Conservation (phyloP, 1,284 basidiomycete species). For the Heterobasidion parviporum region DNA sequence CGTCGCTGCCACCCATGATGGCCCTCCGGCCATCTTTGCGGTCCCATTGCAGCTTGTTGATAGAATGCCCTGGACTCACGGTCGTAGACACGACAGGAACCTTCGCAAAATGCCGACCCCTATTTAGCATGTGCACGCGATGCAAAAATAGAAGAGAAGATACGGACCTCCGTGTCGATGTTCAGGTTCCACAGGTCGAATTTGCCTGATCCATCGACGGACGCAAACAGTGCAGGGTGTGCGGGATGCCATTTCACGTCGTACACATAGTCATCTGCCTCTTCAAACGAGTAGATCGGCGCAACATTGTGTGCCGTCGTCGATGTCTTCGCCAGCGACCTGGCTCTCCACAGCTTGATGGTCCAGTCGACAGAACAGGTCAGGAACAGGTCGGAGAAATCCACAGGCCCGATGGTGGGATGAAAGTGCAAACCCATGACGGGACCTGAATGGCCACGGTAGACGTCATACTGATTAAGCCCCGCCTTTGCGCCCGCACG, state of each 20-base stretch:
- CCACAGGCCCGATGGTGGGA: conserved; percentile 81
- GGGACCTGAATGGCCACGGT: conserved; percentile 88
- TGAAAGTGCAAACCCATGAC: conserved; percentile 95
- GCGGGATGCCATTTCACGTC: conserved; percentile 96
- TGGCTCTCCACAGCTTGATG: conserved; percentile 87
- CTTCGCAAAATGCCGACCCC: conserved; percentile 26
- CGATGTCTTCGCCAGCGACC: conserved; percentile 53
- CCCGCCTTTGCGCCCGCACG: conserved; percentile 95
- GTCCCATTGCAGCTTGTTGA: conserved; percentile 97
- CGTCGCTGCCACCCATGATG: conserved; percentile 88
- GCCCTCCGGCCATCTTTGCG: conserved; percentile 76
- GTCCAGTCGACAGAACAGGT: conserved; percentile 94
- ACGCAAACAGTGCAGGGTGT: conserved; percentile 91
- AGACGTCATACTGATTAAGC: conserved; percentile 84
- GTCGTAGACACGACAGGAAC: conserved; percentile 74
- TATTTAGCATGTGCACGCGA: conserved; percentile 1
- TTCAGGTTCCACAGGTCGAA: conserved; percentile 98
- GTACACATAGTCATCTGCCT: conserved; percentile 97
- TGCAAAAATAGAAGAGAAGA: neutral
- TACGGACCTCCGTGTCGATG: conserved; percentile 81
- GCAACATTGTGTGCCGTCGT: conserved; percentile 49
- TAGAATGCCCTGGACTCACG: conserved; percentile 66
- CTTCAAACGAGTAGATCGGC: conserved; percentile 89
- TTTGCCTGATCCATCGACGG: conserved; percentile 89
- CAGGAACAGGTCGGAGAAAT: conserved; percentile 93